phyloP scores from a whole-genome alignment of 78 protist species.

The Dictyostelium discoideum region DNA sequence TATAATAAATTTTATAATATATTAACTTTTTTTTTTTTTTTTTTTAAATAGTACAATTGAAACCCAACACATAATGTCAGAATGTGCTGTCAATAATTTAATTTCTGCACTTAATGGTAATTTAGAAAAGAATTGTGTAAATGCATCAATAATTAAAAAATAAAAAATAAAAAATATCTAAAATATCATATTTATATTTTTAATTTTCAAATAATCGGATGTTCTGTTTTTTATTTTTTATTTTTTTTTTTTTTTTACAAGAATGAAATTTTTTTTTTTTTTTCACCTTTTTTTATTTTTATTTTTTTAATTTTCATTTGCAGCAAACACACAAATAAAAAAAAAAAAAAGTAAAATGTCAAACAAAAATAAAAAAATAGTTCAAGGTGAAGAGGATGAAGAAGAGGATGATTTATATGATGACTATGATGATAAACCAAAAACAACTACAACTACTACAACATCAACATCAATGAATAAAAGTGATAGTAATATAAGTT shows the following conservation, averaged over 20 bases:
- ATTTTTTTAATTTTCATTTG: background rate
- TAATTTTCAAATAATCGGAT: background rate
- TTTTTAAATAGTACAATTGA: background rate
- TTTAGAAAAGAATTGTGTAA: slow-evolving; percentile 25
- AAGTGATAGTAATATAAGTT: background rate
- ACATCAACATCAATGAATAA: no score
- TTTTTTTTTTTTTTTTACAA: background rate
- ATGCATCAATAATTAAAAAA: background rate
- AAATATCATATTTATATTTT: background rate
- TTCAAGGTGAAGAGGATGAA: slow-evolving; percentile 66
- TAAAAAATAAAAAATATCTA: background rate
- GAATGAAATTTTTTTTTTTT: background rate
- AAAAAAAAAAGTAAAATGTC: background rate
- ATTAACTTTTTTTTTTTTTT: no score
- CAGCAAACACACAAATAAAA: background rate
- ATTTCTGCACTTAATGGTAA: background rate
- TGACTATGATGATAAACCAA: background rate
- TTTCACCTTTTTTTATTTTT: background rate
- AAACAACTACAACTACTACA: no score
- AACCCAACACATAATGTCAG: background rate
- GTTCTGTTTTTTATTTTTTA: background rate
- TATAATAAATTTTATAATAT: no score
- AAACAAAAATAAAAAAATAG: slow-evolving; percentile 46
- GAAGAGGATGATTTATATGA: slow-evolving; percentile 47
- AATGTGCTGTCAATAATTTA: slow-evolving; percentile 17